Evolutionary conservation across 2,329 filamentous ascomycete species (phyloP).

Genomic region (Xylariaceae sp.): DNA sequence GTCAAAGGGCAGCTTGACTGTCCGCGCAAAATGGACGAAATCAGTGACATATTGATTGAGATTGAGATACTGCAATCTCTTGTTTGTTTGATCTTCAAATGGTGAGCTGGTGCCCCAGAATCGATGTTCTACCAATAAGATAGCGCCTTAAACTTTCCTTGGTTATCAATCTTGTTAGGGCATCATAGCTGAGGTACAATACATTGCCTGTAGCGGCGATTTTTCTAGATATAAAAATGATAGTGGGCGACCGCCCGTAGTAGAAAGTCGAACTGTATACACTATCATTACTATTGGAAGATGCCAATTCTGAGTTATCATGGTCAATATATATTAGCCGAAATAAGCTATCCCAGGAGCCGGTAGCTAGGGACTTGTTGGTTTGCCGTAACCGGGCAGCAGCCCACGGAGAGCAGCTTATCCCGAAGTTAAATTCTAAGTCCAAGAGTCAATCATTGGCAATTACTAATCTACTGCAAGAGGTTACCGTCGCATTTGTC

Average conservation of each 20-base stretch:
- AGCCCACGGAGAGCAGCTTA: too few relatives aligned
- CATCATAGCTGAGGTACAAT: conserved; percentile 56
- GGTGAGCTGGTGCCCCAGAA: conserved; percentile 65
- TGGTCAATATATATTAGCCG: conserved; percentile 66
- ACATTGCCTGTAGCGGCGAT: conserved; percentile 51
- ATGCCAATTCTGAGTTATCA: conserved; percentile 58
- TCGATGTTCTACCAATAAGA: conserved; percentile 62
- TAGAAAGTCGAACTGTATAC: conserved; percentile 56
- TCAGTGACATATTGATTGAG: conserved; percentile 60
- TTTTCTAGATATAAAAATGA: conserved; percentile 61
- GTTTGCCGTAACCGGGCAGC: too few relatives aligned
- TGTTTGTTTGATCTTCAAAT: conserved; percentile 54
- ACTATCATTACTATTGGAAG: conserved; percentile 58
- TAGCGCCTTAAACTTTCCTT: conserved; percentile 59
- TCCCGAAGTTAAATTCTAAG: too few relatives aligned
- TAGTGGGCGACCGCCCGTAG: conserved; percentile 58
- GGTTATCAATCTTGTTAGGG: conserved; percentile 56
- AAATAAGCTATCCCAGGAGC: conserved; percentile 46
- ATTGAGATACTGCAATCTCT: conserved; percentile 60
- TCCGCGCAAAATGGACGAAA: conserved; percentile 59
- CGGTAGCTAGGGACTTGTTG: too few relatives aligned
- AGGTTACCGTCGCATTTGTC: too few relatives aligned
- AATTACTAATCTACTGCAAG: too few relatives aligned
- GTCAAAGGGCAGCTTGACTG: conserved; percentile 60
- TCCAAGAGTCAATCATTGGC: too few relatives aligned